Evolutionary conservation across 345 rosid genomes (phyloP).

Genomic region (Hibiscus trionum): DNA sequence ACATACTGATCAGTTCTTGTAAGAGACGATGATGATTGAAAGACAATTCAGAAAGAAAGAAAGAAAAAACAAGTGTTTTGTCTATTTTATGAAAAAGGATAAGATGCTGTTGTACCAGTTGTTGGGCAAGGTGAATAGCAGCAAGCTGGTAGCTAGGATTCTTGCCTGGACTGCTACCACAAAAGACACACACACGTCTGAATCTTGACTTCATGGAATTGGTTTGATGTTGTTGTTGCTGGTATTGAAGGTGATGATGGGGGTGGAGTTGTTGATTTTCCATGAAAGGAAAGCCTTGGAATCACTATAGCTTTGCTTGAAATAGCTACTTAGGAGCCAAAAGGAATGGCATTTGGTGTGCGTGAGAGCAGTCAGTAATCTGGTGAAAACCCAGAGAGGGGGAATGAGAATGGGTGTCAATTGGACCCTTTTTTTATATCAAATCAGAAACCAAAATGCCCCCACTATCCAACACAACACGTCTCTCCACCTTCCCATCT

Average conservation of each 20-base stretch:
- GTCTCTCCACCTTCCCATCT: slow-evolving; percentile 11
- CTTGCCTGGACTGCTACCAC: slow-evolving; percentile 73
- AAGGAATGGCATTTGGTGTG: slow-evolving; percentile 19
- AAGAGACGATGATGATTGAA: not conserved
- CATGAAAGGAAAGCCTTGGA: slow-evolving; percentile 25
- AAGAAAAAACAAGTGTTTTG: no score
- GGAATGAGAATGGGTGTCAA: slow-evolving; percentile 19
- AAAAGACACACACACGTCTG: slow-evolving; percentile 59
- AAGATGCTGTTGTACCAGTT: slow-evolving; percentile 32
- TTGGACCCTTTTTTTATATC: slow-evolving; percentile 28
- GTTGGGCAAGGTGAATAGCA: slow-evolving; percentile 59
- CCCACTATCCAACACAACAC: slow-evolving; percentile 17
- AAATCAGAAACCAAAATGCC: not conserved
- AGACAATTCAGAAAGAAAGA: no score
- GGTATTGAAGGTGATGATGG: not conserved
- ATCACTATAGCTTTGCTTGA: no score
- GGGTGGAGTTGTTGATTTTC: slow-evolving; percentile 19
- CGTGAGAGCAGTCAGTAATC: slow-evolving; percentile 9
- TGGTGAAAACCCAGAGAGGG: not conserved
- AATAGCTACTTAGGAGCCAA: not conserved
- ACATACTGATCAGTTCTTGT: not conserved
- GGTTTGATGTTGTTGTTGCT: no score
- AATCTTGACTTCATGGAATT: slow-evolving; percentile 41
- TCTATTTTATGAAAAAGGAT: no score
- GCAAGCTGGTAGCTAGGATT: slow-evolving; percentile 62